phyloP scores from a whole-genome alignment of 768 basidiomycete genomes.

The Leccinum fibrillosum region DNA sequence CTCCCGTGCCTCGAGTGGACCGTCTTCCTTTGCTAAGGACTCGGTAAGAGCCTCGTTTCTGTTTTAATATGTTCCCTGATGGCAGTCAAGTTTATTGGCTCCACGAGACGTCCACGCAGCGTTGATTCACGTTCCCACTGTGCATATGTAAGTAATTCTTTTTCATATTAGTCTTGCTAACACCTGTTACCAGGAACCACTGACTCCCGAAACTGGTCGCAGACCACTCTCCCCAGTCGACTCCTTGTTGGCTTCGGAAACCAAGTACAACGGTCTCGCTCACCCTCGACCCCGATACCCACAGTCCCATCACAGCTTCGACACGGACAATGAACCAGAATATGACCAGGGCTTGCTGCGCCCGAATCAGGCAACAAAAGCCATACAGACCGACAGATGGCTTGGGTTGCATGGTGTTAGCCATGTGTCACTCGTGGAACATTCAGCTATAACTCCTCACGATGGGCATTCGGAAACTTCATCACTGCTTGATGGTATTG shows the following conservation, averaged over 20 bases:
- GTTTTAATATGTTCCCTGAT: constrained; percentile 26
- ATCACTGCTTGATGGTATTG: constrained; percentile 56
- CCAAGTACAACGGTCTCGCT: constrained; percentile 25
- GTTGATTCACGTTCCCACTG: constrained; percentile 31
- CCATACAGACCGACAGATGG: constrained; percentile 63
- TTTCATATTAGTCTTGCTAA: constrained; percentile 7
- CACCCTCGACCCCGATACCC: constrained; percentile 27
- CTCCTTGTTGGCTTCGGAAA: constrained; percentile 25
- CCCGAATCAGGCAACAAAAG: constrained; percentile 54
- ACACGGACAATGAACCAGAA: constrained; percentile 44
- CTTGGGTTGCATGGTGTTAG: constrained; percentile 28
- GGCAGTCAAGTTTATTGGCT: constrained; percentile 20
- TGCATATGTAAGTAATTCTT: constrained; percentile 32
- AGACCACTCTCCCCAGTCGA: constrained; percentile 43
- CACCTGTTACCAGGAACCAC: constrained; percentile 34
- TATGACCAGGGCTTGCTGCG: constrained; percentile 27
- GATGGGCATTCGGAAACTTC: constrained; percentile 76
- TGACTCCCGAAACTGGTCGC: constrained; percentile 44
- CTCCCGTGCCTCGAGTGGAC: constrained; percentile 41
- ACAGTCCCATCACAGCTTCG: constrained; percentile 32
- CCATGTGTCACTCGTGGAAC: constrained; percentile 34
- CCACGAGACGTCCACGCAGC: constrained; percentile 33
- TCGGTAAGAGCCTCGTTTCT: constrained; percentile 37
- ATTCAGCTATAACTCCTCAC: constrained; percentile 43
- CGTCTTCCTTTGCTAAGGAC: constrained; percentile 43